Base-by-base conservation (phyloP, 768 basidiomycete species). In the Pleurotus tuoliensis region DNA sequence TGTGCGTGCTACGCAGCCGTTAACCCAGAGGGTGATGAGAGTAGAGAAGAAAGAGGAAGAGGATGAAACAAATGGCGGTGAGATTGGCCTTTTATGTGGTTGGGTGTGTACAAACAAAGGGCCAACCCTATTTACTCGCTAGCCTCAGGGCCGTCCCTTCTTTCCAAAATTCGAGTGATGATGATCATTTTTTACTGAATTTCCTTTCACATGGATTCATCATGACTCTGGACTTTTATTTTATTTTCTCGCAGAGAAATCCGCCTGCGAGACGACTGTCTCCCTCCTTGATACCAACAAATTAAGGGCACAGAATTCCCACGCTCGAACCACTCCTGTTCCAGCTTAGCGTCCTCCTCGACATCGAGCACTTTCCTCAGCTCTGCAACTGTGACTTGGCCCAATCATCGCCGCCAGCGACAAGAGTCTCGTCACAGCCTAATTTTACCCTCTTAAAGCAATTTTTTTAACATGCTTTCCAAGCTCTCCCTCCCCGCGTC, bases 1-100 rank as follows among this genome's bases (percentile, higher is more conserved):
- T 76, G 71, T 74, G 77, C 75, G 77, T 80, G 77, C 77, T 77
- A 79, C 78, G 81, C 80, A 75, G 73, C 73, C 73, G 67, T 71
- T 68, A 66, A 71, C 73, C 75, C 75, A 66, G 66, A 66, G 62
- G 47, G 66, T 75, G 72, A 71, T 77, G 77, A 81, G 80, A 80
- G 76, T 53, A 79, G 79, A 78, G 73, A 79, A 81, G 80, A 79
- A 79, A 76, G 73, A 72, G 79, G 73, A 75, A 67, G 70, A 69
- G 72, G 75, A 69, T 63, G 62, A 62, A 63, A 72, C 73, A 63
- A 68, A 68, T 73, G 70, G 64, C 67, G 68, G 59, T 43, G 37
- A 22, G 51, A 41, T 7, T 15, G 34, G 60, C 44, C 47, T 69
- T 72, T 53, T 60, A 57, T 58, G 16, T 59, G 50, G 49, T 51